A percentile compares a stretch with the other conserved stretches of the same genome.
Conservation (phyloP, 805 yeast genomes). For the Schwanniomyces sp. region DNA sequence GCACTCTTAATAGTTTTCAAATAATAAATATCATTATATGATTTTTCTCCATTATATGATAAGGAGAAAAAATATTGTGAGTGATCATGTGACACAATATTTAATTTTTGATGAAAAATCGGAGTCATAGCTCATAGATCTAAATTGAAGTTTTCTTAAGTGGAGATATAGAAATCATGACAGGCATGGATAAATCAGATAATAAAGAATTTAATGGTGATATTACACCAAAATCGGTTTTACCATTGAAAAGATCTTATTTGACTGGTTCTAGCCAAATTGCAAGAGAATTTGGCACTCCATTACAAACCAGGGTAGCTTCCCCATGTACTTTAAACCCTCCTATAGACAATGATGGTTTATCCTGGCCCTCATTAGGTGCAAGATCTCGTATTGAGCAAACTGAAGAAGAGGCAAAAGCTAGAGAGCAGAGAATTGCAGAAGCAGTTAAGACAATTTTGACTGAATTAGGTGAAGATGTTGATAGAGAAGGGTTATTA, state of each 20-base stretch:
- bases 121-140: background rate
- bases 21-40: too few species aligned
- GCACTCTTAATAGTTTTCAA: too few species aligned
- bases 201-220: slow-evolving; percentile 16
- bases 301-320: slow-evolving; percentile 73
- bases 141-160: background rate
- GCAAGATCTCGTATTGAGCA: slow-evolving; percentile 77
- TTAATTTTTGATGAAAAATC: background rate
- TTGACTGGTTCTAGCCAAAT: slow-evolving; percentile 12
- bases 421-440: slow-evolving; percentile 76
- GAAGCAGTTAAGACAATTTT: slow-evolving; percentile 78
- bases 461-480: slow-evolving; percentile 88
- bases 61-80: background rate
- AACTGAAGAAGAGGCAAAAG: slow-evolving; percentile 59
- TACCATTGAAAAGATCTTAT: slow-evolving; percentile 23
- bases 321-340: slow-evolving; percentile 82
- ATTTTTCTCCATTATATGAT: background rate
- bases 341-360: slow-evolving; percentile 85
- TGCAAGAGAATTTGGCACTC: slow-evolving; percentile 40
- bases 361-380: slow-evolving; percentile 92
- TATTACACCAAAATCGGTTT: slow-evolving; percentile 15
- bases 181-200: slow-evolving; percentile 1
- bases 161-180: slow-evolving; percentile 1
- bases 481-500: slow-evolving; percentile 79
- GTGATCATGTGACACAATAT: background rate